Evolutionary conservation across 2,329 filamentous ascomycete genomes (phyloP).

Genomic region (Clathrospora elynae): DNA sequence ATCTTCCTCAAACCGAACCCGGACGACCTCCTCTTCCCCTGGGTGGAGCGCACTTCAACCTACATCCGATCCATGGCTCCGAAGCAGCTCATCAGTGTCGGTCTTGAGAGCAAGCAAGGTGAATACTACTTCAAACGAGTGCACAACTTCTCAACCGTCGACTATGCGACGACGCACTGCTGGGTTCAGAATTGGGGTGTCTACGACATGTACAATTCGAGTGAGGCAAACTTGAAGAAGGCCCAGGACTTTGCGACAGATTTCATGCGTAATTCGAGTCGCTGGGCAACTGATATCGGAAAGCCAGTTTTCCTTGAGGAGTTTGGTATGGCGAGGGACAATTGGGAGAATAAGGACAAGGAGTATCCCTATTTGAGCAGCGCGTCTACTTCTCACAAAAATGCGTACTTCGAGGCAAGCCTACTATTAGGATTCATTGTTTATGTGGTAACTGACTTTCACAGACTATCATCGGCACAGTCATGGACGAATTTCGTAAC

Average conservation of each 20-base stretch:
- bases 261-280: constrained; percentile 44
- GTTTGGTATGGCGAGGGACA: constrained; percentile 50
- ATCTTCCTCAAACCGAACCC: constrained; percentile 37
- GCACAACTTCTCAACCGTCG: constrained; percentile 45
- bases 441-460: constrained; percentile 3
- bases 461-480: constrained; percentile 45
- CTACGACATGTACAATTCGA: constrained; percentile 48
- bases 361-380: constrained; percentile 47
- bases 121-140: constrained; percentile 49
- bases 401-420: constrained; percentile 44
- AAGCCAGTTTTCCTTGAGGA: constrained; percentile 50
- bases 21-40: constrained; percentile 44
- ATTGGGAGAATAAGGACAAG: constrained; percentile 46
- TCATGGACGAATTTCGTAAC: constrained; percentile 43
- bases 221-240: constrained; percentile 34
- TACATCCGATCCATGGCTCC: constrained; percentile 47
- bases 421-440: neutral
- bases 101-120: constrained; percentile 49
- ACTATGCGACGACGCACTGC: constrained; percentile 49
- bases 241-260: constrained; percentile 45
- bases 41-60: constrained; percentile 44
- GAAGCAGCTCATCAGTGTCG: constrained; percentile 48
- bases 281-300: constrained; percentile 45
- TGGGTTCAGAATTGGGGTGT: constrained; percentile 51
- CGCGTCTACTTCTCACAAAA: constrained; percentile 46